Base-by-base conservation (phyloP, 163 green algal genomes). In the Scenedesmus sp. region DNA sequence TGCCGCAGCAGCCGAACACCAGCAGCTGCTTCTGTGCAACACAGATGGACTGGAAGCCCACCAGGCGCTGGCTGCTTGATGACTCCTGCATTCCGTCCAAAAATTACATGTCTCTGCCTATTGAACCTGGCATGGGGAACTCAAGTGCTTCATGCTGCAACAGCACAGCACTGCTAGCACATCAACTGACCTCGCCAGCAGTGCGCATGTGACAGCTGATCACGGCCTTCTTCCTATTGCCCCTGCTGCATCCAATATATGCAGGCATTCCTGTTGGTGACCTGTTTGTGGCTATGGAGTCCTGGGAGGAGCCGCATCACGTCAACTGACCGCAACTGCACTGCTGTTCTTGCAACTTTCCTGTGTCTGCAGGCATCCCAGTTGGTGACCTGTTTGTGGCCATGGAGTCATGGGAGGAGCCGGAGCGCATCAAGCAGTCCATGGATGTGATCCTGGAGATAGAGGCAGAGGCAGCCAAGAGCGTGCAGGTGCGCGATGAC, bases 231-330 rank as follows among this genome's bases (percentile, higher is more conserved):
- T 18, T 46, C 56, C 56, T 52, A 2, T 13, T 2, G 3, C 70
- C 8, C 23, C 8, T 10, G 9, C 59, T 64, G 8, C 64, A 76
- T 23, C 34, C 34, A 46, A 46, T 46, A 46, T 57, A 4, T 83
- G 60, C 90, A 89, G 93, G 77, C 64, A 96, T 97, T 34, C 92
- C 94, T 12, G 16, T 92, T 12, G 96, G 96, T 26, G 96, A 97
- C 67, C 91, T 98, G n/a, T 98, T 97, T 91, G 96, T 96, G 1
- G 94, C 96, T 46, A 97, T 97, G 94, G 96, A 98, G 93, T 79
- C 88, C 0, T 97, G 95, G 96, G 88, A 92, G 18, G 92, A 96
- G 18, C 91, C 94, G 3, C 82, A 93, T 1, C 83, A 88, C 84
- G 96, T 97, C 82, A 90, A 87, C 34, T 46, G 34, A 46, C 34